phyloP scores from a whole-genome alignment of 1,139 yeast species.

The Taphrina confusa region DNA sequence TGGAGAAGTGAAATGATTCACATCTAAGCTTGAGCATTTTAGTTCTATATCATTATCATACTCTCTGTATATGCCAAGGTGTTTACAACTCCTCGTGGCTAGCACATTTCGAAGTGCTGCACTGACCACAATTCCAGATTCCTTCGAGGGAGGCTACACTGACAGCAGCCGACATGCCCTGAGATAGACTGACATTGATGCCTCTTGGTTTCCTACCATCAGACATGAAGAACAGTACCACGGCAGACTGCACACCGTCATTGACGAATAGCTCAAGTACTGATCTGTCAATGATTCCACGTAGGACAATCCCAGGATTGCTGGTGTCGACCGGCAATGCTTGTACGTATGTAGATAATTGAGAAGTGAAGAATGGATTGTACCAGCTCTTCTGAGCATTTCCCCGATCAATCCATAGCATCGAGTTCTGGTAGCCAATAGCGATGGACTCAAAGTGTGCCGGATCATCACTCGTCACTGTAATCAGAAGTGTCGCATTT shows the following conservation, averaged over 20 bases:
- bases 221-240: constrained; percentile 24
- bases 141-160: constrained; percentile 8
- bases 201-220: constrained; percentile 10
- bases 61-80: too few relatives aligned
- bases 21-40: too few relatives aligned
- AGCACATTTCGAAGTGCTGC: constrained; percentile 1
- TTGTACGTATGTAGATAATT: constrained; percentile 11
- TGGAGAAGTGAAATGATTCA: too few relatives aligned
- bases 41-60: too few relatives aligned
- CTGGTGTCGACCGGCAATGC: constrained; percentile 11
- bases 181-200: constrained; percentile 3
- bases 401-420: constrained; percentile 28
- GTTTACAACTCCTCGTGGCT: too few relatives aligned
- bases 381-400: constrained; percentile 21
- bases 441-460: constrained; percentile 7
- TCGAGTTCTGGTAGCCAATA: constrained; percentile 18
- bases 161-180: constrained; percentile 16
- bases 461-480: constrained; percentile 9
- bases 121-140: constrained; percentile 16
- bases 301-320: background rate
- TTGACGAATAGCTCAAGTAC: constrained; percentile 30
- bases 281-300: constrained; percentile 22
- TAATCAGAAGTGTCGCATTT: constrained; percentile 7
- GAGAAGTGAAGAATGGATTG: constrained; percentile 17
- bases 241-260: constrained; percentile 26